Base-by-base conservation (phyloP, 768 basidiomycete genomes). In the Serendipita sp. region DNA sequence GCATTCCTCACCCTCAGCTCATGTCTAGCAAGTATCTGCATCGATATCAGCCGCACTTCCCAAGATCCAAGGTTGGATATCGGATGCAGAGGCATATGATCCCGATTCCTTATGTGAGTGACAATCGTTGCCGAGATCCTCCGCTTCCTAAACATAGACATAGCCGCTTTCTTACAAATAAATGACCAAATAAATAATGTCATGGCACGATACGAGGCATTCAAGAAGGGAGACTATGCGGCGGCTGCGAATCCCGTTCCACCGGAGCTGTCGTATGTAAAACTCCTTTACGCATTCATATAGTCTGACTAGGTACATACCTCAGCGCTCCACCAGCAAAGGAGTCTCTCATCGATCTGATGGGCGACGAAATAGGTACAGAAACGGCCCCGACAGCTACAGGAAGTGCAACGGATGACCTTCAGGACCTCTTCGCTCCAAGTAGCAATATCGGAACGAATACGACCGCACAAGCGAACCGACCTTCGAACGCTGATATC, bases 131-230 rank as follows among this genome's bases (percentile, higher is more conserved):
- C 26, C 9, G 5, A 48, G 45, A 20, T 20, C 16, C 20, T 51
- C 20, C 58, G 34, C 63, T 61, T 64, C 43, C 56, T 42, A 38
- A 4, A 9, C 11, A 16, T 53, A n/a, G 9, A 14, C n/a, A 1
- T 68, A 92, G 94, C 94, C 65, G 91, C 91, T 1, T 87, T 96
- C 71, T 77, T 99, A 17, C 83, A 98, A 71, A 94, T 94, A 65
- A 99, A 99, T 72, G 96, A 99, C 73, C 89, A 96, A 69, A 93
- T 99, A 73, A 99, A 99, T 74, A 88, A 82, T 20, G 91, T 93
- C 14, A 73, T 97, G 14, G 79, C 81, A 30, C 86, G 95, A 24
- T 97, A 93, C 71, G 92, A 97, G 64, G 85, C 91, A 0, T 97
- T 88, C 79, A 91, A 91, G 74, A 83, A 81, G 63, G 96, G 96